Percentiles rank a stretch among this genome's conserved stretches.
Evolutionary conservation across 129 eudicot species (phyloP).

Genomic region (Calendula officinalis): DNA sequence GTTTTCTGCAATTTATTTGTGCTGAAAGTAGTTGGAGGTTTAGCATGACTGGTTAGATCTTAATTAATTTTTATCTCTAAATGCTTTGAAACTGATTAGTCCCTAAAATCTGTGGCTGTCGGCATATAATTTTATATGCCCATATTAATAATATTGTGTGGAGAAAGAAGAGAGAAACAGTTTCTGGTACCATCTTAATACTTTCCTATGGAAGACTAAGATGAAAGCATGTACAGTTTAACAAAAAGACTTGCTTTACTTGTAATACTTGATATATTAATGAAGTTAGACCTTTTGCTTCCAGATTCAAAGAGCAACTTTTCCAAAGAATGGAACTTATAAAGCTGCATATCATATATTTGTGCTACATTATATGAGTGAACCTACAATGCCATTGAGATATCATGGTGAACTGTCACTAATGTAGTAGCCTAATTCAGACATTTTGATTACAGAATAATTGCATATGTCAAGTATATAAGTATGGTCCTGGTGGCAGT

Average conservation of each 20-base stretch:
- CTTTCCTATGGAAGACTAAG: no score
- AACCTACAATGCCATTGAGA: slow-evolving; percentile 1
- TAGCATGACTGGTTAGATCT: slow-evolving; percentile 10
- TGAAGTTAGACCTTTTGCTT: no score
- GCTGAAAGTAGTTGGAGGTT: slow-evolving; percentile 8
- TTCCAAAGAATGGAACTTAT: slow-evolving; percentile 7
- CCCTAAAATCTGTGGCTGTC: no score
- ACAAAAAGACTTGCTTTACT: no score
- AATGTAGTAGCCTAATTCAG: neutral
- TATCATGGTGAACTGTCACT: slow-evolving; percentile 10
- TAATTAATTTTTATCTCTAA: no score
- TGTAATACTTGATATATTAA: no score
- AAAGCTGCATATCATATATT: neutral
- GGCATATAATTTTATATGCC: no score
- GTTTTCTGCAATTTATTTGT: slow-evolving; percentile 9
- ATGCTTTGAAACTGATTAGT: no score
- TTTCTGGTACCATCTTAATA: no score
- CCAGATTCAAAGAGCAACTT: neutral
- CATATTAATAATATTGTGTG: no score
- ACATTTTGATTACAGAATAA: neutral
- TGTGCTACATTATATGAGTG: neutral
- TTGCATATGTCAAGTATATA: neutral
- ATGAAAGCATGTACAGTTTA: no score
- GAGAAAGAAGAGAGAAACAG: no score
- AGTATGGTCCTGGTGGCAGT: neutral